Evolutionary conservation across 495 filamentous ascomycete genomes (phyloP).

Genomic region (Jackrogersella multiformis): DNA sequence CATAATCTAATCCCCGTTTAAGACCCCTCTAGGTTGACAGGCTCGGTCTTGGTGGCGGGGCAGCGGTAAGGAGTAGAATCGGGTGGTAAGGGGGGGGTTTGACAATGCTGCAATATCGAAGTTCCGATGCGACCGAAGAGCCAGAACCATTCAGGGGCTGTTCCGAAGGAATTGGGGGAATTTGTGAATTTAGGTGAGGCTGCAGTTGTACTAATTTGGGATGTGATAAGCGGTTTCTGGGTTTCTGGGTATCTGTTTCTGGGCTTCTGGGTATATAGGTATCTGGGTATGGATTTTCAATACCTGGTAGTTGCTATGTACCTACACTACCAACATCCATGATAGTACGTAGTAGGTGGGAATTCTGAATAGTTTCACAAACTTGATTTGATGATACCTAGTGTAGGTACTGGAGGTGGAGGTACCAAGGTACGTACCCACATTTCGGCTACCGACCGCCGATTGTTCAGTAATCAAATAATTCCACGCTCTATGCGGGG

Average conservation of each 20-base stretch:
- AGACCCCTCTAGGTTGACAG: constrained; percentile 2
- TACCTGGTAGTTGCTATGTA: too few relatives aligned
- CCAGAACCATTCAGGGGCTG: constrained; percentile 8
- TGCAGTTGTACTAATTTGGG: not conserved
- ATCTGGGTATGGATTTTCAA: too few relatives aligned
- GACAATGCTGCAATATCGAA: not conserved
- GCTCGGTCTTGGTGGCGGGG: constrained; percentile 15
- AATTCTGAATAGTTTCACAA: constrained; percentile 19
- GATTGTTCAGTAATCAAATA: constrained; percentile 42
- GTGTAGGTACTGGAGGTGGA: too few relatives aligned
- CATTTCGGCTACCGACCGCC: constrained; percentile 3
- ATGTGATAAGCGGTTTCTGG: not conserved
- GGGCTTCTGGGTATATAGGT: too few relatives aligned
- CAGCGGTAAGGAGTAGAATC: not conserved
- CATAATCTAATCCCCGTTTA: constrained; percentile 23
- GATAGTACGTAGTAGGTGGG: too few relatives aligned
- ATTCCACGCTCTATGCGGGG: constrained; percentile 11
- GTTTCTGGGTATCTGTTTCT: too few relatives aligned
- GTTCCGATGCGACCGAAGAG: constrained; percentile 13
- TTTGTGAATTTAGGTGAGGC: constrained; percentile 8
- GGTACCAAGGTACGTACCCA: too few relatives aligned
- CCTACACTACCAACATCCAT: too few relatives aligned
- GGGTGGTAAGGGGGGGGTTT: not conserved
- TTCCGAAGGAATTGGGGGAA: not conserved
- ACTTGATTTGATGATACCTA: constrained; percentile 15